Conservation (phyloP, 2,329 filamentous ascomycete genomes). For the Hypoxylon sp. region DNA sequence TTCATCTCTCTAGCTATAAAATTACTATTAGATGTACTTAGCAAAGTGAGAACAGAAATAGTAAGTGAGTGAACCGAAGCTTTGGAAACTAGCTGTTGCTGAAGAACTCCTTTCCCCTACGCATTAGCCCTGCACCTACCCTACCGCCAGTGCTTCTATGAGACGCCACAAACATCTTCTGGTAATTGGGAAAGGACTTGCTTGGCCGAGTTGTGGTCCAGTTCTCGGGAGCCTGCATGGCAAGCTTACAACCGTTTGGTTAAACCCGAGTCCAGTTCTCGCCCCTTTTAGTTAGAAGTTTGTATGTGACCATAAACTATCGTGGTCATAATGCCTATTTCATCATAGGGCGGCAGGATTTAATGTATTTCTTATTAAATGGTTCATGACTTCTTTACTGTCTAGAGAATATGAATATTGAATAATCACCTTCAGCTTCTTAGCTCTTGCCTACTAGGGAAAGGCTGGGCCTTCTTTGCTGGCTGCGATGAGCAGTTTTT, state of each 20-base stretch:
- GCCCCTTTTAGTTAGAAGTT: conserved; percentile 46
- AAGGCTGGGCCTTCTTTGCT: conserved; percentile 12
- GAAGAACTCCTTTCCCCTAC: conserved; percentile 50
- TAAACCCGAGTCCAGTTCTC: conserved; percentile 45
- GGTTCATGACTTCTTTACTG: too few species aligned
- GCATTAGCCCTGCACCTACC: conserved; percentile 59
- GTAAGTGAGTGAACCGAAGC: conserved; percentile 23
- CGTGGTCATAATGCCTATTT: conserved; percentile 36
- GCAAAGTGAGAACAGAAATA: conserved; percentile 23
- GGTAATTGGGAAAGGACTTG: conserved; percentile 52
- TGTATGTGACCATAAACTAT: conserved; percentile 39
- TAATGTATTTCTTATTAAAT: too few species aligned
- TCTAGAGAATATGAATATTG: too few species aligned
- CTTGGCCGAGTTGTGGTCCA: conserved; percentile 48
- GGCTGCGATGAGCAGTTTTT: conserved; percentile 8
- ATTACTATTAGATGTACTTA: too few species aligned
- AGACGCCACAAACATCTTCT: conserved; percentile 57
- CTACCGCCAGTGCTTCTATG: conserved; percentile 56
- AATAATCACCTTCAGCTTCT: too few species aligned
- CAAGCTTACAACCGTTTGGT: conserved; percentile 47
- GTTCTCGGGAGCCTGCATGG: conserved; percentile 54
- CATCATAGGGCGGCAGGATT: conserved; percentile 26
- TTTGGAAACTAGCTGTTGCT: conserved; percentile 32
- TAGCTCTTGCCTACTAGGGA: neutral
- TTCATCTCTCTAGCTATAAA: too few species aligned